Percentiles rank a stretch among this genome's conserved stretches.
Evolutionary conservation across 768 basidiomycete species (phyloP).

Genomic region (Cubamyces lactineus): DNA sequence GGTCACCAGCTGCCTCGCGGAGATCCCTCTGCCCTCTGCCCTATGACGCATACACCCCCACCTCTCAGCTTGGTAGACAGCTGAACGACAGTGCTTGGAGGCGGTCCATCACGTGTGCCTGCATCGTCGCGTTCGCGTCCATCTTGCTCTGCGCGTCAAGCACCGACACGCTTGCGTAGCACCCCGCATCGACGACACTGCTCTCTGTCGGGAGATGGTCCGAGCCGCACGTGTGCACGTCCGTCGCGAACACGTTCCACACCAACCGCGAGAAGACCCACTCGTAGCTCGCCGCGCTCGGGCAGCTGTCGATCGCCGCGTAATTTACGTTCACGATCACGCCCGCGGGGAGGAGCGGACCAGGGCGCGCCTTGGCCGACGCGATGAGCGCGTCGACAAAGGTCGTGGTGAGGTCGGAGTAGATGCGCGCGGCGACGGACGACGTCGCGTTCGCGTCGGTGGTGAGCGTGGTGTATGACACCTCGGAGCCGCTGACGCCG

Average conservation of each 20-base stretch:
- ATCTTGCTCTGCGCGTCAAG: conserved; percentile 35
- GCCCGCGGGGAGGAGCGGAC: conserved; percentile 37
- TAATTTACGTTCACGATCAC: conserved; percentile 43
- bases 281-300: conserved; percentile 30
- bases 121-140: conserved; percentile 38
- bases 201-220: conserved; percentile 38
- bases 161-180: conserved; percentile 37
- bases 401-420: conserved; percentile 46
- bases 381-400: conserved; percentile 37
- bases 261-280: conserved; percentile 40
- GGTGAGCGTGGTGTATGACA: conserved; percentile 55
- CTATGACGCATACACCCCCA: too few species aligned
- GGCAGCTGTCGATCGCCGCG: conserved; percentile 35
- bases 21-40: too few species aligned
- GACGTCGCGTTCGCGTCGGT: conserved; percentile 38
- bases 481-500: conserved; percentile 43
- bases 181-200: conserved; percentile 32
- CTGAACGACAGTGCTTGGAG: conserved; percentile 23
- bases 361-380: conserved; percentile 17
- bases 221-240: conserved; percentile 38
- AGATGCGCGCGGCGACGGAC: conserved; percentile 44
- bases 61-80: conserved; percentile 3
- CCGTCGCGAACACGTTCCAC: conserved; percentile 30
- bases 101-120: conserved; percentile 32
- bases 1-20: too few species aligned